Conservation (phyloP, 2,329 filamentous ascomycete genomes). For the Fusarium subtropicale region DNA sequence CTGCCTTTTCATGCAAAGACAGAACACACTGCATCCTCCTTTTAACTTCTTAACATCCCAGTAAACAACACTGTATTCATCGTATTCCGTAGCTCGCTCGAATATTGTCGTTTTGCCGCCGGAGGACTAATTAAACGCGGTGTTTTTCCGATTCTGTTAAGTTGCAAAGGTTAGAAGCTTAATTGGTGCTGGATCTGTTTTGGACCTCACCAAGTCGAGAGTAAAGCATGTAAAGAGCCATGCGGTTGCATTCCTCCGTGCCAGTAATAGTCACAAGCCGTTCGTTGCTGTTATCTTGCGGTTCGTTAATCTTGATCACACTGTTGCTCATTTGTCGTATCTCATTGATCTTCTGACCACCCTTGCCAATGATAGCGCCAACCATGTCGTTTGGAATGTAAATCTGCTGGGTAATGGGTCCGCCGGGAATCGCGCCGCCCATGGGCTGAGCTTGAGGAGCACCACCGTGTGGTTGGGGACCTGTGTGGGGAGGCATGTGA, state of each 20-base stretch:
- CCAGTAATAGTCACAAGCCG: conserved; percentile 96
- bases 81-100: conserved; percentile 19
- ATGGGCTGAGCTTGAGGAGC: conserved; percentile 81
- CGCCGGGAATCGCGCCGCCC: conserved; percentile 68
- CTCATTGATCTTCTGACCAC: conserved; percentile 98
- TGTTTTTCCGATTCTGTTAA: conserved; percentile 60
- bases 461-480: conserved; percentile 68
- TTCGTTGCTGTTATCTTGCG: conserved; percentile 98
- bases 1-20: conserved; percentile 8
- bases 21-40: conserved; percentile 37
- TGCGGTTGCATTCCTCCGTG: conserved; percentile 98
- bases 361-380: conserved; percentile 98
- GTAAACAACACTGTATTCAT: conserved; percentile 19
- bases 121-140: conserved; percentile 51
- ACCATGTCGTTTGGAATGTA: conserved; percentile 99
- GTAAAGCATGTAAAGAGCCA: conserved; percentile 99
- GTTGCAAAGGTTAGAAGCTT: conserved; percentile 46
- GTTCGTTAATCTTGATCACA: conserved; percentile 99
- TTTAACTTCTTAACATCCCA: conserved; percentile 35
- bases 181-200: conserved; percentile 41
- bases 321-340: conserved; percentile 96
- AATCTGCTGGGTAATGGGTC: conserved; percentile 94
- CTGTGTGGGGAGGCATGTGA: conserved; percentile 71
- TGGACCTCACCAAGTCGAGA: conserved; percentile 84
- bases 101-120: conserved; percentile 29